phyloP scores from a whole-genome alignment of 768 basidiomycete genomes.

The Pilatotrama ljubarskyi region DNA sequence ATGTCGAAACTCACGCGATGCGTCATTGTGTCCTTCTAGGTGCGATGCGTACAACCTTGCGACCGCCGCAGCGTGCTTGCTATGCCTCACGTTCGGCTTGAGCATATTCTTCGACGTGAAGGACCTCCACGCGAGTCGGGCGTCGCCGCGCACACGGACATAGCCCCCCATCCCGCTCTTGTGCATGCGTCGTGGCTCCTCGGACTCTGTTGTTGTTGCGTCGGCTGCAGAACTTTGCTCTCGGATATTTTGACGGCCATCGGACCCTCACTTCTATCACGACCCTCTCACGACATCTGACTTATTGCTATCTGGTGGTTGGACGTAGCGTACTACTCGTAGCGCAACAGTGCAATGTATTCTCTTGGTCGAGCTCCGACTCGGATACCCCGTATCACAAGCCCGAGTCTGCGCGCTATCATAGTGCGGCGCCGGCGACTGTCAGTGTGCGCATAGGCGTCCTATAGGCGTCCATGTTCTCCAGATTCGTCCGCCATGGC shows the following conservation, averaged over 20 bases:
- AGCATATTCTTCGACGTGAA: constrained; percentile 66
- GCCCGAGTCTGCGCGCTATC: too few relatives aligned
- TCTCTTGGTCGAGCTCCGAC: not conserved
- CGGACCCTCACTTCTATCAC: constrained; percentile 2
- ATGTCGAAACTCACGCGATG: constrained; percentile 2
- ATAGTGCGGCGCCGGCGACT: too few relatives aligned
- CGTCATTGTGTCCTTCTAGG: constrained; percentile 38
- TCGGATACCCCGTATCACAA: not conserved
- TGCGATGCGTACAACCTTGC: constrained; percentile 73
- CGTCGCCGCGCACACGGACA: constrained; percentile 61
- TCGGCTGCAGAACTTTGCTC: not conserved
- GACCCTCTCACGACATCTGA: constrained; percentile 20
- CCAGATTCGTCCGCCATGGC: constrained; percentile 6
- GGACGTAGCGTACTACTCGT: not conserved
- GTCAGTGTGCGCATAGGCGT: too few relatives aligned
- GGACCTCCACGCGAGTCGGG: constrained; percentile 60
- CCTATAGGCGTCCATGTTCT: not conserved
- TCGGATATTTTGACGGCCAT: constrained; percentile 1
- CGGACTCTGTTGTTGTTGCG: not conserved
- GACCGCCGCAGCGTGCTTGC: constrained; percentile 59
- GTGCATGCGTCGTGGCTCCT: not conserved
- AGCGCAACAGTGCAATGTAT: constrained; percentile 11
- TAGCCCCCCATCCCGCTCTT: constrained; percentile 23
- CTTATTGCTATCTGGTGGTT: constrained; percentile 22
- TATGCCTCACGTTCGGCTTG: constrained; percentile 54